Base-by-base conservation (phyloP, 805 yeast genomes). In the Kuraishia piskuri region DNA sequence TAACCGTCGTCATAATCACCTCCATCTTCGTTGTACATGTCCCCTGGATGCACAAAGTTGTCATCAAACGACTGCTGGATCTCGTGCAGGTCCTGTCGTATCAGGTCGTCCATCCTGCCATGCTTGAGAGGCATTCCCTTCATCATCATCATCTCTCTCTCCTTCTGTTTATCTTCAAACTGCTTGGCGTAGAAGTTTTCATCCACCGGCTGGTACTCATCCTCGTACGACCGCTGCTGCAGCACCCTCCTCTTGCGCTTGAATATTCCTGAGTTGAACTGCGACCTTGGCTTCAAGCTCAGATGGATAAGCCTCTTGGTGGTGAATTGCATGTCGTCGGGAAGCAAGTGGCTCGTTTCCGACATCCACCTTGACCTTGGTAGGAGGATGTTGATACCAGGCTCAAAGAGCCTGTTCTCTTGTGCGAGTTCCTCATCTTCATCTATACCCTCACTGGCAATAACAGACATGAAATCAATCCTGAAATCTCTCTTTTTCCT, bases 141-240 rank as follows among this genome's bases (percentile, higher is more conserved):
- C 54, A 72, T 74, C 1, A 75, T 75, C 59, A 70, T 74, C 53
- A 69, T 74, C 57, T 31, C 52, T 25, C 24, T 20, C 6, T 51
- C 60, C 36, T 68, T 73, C 37, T 68, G 72, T 44, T 69, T 66
- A 50, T 73, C 65, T 36, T 65, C 60, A 56, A 74, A 78, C 26
- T 74, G 71, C 40, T 73, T 68, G 1, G 84, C 84, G 67, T 78
- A 79, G 62, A 63, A 79, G 48, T 70, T 70, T 57, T 78, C 80
- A 58, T 79, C 82, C 0, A 83, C 69, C 22, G 73, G 73, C 25
- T 73, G 72, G 10, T 65, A 64, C 12, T 60, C 64, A 1, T 65
- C 69, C 9, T 45, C 50, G 19, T 40, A 36, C 9, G 37, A 26
- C 14, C 50, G 51, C 45, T 21, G 37, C 23, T 48, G 21, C 44